These are phyloP conservation scores for Sphaerulina musiva DNA, from an alignment of 2,329 filamentous ascomycete genomes.

Conservation along the genomic window DNA sequence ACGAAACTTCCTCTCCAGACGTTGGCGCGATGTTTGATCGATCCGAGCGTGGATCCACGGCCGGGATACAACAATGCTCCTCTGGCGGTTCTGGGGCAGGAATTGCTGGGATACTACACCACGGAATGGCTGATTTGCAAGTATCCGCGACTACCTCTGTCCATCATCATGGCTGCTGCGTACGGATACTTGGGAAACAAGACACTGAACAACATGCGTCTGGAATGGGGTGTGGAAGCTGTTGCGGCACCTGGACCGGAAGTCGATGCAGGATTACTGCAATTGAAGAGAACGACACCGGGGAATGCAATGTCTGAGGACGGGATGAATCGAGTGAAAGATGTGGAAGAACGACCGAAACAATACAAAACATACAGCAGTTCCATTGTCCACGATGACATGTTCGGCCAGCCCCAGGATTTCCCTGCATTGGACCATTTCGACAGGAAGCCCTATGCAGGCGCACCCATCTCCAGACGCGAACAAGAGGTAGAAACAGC, in stretches of 20 bases:
- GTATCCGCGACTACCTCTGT: slow-evolving; percentile 84
- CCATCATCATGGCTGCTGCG: slow-evolving; percentile 79
- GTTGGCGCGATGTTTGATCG: slow-evolving; percentile 77
- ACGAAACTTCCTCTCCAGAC: slow-evolving; percentile 76
- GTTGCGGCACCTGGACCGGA: slow-evolving; percentile 83
- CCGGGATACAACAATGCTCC: slow-evolving; percentile 81
- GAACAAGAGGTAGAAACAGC: not conserved
- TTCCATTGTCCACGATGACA: slow-evolving; percentile 72
- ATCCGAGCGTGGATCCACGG: slow-evolving; percentile 74
- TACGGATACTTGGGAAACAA: slow-evolving; percentile 73
- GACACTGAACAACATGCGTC: slow-evolving; percentile 65
- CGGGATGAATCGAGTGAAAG: slow-evolving; percentile 26
- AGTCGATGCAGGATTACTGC: slow-evolving; percentile 84
- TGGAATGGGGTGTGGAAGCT: slow-evolving; percentile 85
- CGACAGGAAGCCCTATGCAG: slow-evolving; percentile 24
- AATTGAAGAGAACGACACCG: slow-evolving; percentile 56
- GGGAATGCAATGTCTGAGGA: slow-evolving; percentile 35
- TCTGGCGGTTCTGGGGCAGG: slow-evolving; percentile 71
- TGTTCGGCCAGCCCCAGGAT: slow-evolving; percentile 64
- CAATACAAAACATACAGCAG: slow-evolving; percentile 43
- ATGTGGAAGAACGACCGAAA: slow-evolving; percentile 24
- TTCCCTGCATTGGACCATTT: slow-evolving; percentile 18
- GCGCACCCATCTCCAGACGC: slow-evolving; percentile 13
- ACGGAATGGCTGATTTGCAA: slow-evolving; percentile 81
- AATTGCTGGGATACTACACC: slow-evolving; percentile 81